These are phyloP conservation scores for Claviceps humidiphila DNA, from an alignment of 2,329 filamentous ascomycete genomes.

Conservation along the genomic window DNA sequence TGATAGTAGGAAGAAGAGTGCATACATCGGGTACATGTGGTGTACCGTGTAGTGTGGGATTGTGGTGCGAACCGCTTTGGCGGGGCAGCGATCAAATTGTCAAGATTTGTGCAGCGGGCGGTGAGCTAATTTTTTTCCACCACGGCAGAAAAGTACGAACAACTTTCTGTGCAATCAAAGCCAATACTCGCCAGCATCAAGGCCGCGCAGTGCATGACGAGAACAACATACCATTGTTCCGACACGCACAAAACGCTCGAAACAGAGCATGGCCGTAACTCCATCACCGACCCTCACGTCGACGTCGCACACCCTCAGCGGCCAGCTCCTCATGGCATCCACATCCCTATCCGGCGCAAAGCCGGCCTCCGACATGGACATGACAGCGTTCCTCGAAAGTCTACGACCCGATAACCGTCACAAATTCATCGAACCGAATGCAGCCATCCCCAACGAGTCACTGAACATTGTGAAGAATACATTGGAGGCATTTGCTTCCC, in stretches of 20 bases:
- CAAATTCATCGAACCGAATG: conserved; percentile 61
- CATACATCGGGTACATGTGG: too few relatives aligned
- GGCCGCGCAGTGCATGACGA: too few relatives aligned
- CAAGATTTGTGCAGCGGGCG: conserved; percentile 3
- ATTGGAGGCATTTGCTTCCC: conserved; percentile 63
- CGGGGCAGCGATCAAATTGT: neutral
- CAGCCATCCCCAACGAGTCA: conserved; percentile 53
- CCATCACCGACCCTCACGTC: conserved; percentile 49
- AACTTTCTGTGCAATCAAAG: neutral
- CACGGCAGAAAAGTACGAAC: conserved; percentile 5
- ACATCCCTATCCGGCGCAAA: conserved; percentile 23
- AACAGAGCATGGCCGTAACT: conserved; percentile 22
- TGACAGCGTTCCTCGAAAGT: conserved; percentile 41
- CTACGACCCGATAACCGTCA: conserved; percentile 51
- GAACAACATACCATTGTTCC: neutral
- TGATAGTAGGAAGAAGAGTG: too few relatives aligned
- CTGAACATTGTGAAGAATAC: conserved; percentile 66
- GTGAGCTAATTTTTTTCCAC: conserved; percentile 8
- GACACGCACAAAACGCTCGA: neutral
- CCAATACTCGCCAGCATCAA: neutral
- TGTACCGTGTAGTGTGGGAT: too few relatives aligned
- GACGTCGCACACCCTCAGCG: conserved; percentile 50
- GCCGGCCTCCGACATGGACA: conserved; percentile 19
- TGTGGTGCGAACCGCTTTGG: too few relatives aligned
- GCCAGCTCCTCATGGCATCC: conserved; percentile 30